phyloP scores from a whole-genome alignment of 805 yeast species.

The Sungouiozyma ichnusensis region DNA sequence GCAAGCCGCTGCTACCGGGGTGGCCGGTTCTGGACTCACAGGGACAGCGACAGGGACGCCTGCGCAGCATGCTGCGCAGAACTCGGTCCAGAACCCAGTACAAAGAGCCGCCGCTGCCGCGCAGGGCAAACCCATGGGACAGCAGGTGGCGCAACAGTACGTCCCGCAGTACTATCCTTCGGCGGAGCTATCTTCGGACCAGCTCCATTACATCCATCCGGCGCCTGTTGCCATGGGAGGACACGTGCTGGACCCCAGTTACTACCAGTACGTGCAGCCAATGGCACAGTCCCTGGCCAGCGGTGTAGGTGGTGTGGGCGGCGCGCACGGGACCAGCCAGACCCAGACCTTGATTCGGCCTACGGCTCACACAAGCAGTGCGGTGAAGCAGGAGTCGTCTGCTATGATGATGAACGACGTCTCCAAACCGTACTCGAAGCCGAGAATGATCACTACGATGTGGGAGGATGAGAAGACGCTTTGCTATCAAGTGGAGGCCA shows the following conservation, averaged over 20 bases:
- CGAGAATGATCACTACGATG: slow-evolving; percentile 65
- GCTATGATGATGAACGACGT: background rate
- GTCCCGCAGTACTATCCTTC: background rate
- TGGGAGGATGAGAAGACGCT: slow-evolving; percentile 85
- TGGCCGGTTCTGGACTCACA: too few relatives aligned
- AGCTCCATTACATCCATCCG: background rate
- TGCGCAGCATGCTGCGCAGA: too few relatives aligned
- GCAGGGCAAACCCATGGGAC: background rate
- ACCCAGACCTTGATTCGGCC: background rate
- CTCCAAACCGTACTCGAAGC: slow-evolving; percentile 1
- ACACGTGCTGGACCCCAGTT: background rate
- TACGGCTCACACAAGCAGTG: background rate
- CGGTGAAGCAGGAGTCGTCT: background rate
- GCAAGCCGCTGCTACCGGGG: too few relatives aligned
- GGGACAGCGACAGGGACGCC: too few relatives aligned
- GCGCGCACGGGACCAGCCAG: background rate
- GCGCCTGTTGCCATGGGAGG: background rate
- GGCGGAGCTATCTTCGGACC: background rate
- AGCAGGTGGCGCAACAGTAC: background rate
- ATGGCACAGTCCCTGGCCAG: background rate
- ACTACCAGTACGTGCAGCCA: background rate
- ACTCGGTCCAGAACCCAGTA: too few relatives aligned
- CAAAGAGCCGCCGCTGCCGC: too few relatives aligned
- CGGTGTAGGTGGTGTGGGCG: too few relatives aligned
- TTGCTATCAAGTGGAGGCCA: slow-evolving; percentile 79